Conservation (phyloP, 2,329 filamentous ascomycete genomes). For the Zopfia rhizophila region DNA sequence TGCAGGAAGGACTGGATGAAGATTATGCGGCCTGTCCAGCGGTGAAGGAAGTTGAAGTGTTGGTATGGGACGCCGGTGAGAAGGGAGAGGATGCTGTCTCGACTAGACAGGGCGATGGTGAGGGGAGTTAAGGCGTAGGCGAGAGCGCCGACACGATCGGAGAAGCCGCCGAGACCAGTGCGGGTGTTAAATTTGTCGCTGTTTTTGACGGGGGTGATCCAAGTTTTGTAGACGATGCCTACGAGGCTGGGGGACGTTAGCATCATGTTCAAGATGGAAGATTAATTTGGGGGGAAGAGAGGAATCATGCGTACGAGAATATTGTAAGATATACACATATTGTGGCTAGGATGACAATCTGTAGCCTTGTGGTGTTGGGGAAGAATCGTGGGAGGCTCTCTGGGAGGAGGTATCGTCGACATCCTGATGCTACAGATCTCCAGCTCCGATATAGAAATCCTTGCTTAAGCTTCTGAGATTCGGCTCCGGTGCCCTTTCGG, state of each 20-base stretch:
- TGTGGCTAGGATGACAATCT: slow-evolving; percentile 68
- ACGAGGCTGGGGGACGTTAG: slow-evolving; percentile 56
- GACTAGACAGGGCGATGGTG: slow-evolving; percentile 69
- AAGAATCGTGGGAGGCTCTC: slow-evolving; percentile 68
- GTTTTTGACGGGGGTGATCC: slow-evolving; percentile 73
- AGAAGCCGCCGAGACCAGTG: slow-evolving; percentile 71
- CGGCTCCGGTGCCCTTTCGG: slow-evolving; percentile 15
- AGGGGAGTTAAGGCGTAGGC: slow-evolving; percentile 78
- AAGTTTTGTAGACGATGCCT: slow-evolving; percentile 73
- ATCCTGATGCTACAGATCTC: slow-evolving; percentile 49
- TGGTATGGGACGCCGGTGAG: slow-evolving; percentile 78
- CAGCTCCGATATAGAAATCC: slow-evolving; percentile 28
- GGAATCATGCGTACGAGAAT: slow-evolving; percentile 63
- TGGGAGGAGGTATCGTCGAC: slow-evolving; percentile 66
- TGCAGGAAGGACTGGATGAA: slow-evolving; percentile 74
- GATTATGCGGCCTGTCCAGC: slow-evolving; percentile 80
- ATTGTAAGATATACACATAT: slow-evolving; percentile 70
- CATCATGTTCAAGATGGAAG: slow-evolving; percentile 1
- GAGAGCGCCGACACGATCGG: slow-evolving; percentile 73
- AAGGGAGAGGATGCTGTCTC: slow-evolving; percentile 74
- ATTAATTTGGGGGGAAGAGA: background rate
- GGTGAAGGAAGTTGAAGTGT: slow-evolving; percentile 80
- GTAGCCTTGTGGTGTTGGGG: slow-evolving; percentile 73
- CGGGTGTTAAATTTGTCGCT: slow-evolving; percentile 69
- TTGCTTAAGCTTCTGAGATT: slow-evolving; percentile 25